Percentiles rank a stretch among this genome's conserved stretches.
Evolutionary conservation across 805 yeast species (phyloP).

Genomic region (Yamadazyma tumulicola): DNA sequence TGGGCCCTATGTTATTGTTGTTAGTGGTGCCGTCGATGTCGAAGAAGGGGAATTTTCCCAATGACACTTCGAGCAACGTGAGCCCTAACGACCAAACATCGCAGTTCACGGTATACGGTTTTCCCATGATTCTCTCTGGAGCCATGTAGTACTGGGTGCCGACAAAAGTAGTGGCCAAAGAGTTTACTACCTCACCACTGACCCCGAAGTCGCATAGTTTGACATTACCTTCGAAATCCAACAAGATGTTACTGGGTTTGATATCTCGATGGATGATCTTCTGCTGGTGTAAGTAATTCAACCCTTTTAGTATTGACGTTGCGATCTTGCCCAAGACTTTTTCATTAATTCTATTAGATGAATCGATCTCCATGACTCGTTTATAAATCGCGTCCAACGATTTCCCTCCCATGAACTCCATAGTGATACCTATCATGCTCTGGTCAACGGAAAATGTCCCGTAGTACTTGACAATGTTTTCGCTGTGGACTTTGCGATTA

Average conservation of each 20-base stretch:
- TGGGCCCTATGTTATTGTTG: slow-evolving; percentile 50
- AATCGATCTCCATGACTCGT: slow-evolving; percentile 55
- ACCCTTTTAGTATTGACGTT: slow-evolving; percentile 76
- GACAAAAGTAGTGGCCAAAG: slow-evolving; percentile 92
- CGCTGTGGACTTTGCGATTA: slow-evolving; percentile 76
- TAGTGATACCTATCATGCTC: slow-evolving; percentile 85
- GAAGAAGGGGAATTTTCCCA: slow-evolving; percentile 79
- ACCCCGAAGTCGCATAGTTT: slow-evolving; percentile 97
- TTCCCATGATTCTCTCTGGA: slow-evolving; percentile 94
- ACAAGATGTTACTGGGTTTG: slow-evolving; percentile 88
- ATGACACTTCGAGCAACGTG: slow-evolving; percentile 79
- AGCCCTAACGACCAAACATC: slow-evolving; percentile 97
- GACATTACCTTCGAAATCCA: slow-evolving; percentile 74
- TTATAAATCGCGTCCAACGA: slow-evolving; percentile 90
- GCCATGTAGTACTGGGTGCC: slow-evolving; percentile 99
- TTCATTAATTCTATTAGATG: slow-evolving; percentile 86
- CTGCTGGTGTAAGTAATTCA: slow-evolving; percentile 83
- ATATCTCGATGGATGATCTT: slow-evolving; percentile 92
- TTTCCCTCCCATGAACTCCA: slow-evolving; percentile 96
- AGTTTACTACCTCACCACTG: slow-evolving; percentile 93
- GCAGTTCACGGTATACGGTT: slow-evolving; percentile 90
- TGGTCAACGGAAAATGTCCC: slow-evolving; percentile 81
- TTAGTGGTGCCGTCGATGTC: slow-evolving; percentile 23
- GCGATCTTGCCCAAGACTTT: slow-evolving; percentile 90
- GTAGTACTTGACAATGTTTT: slow-evolving; percentile 84